A percentile compares a stretch with the other conserved stretches of the same genome.
These are phyloP conservation scores for Blastobotrys mokoenaii DNA, from an alignment of 805 yeast genomes.

Conservation along the genomic window DNA sequence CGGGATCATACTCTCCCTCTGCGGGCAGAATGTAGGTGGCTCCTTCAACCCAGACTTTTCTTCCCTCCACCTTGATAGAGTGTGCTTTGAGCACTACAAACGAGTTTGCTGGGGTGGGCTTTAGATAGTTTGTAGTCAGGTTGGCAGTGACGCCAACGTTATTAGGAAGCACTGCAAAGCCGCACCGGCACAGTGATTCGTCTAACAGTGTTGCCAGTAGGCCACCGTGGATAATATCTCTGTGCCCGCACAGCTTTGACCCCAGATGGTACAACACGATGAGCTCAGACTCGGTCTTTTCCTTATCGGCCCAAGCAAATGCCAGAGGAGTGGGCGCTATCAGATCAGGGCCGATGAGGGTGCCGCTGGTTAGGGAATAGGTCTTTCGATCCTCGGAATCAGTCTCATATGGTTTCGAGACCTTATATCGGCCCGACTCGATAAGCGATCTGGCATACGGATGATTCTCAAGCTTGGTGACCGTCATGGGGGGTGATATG, in stretches of 20 bases:
- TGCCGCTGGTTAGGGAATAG: constrained; percentile 19
- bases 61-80: constrained; percentile 58
- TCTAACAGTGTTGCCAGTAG: constrained; percentile 74
- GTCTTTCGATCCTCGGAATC: constrained; percentile 7
- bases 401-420: constrained; percentile 14
- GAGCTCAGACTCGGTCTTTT: constrained; percentile 31
- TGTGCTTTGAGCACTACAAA: constrained; percentile 60
- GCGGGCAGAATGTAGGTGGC: constrained; percentile 40
- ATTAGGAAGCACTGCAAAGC: constrained; percentile 73
- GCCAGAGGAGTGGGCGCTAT: constrained; percentile 18
- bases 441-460: constrained; percentile 16
- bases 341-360: constrained; percentile 16
- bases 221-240: constrained; percentile 81
- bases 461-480: constrained; percentile 10
- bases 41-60: constrained; percentile 78
- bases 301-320: constrained; percentile 13
- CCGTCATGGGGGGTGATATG: background rate
- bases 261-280: constrained; percentile 70
- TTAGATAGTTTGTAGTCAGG: constrained; percentile 50
- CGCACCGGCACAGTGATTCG: constrained; percentile 79
- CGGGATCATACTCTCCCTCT: constrained; percentile 11
- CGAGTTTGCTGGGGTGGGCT: constrained; percentile 52
- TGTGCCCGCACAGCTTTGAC: constrained; percentile 50
- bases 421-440: constrained; percentile 14
- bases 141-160: constrained; percentile 85